A percentile compares a stretch with the other conserved stretches of the same genome.
phyloP scores from a whole-genome alignment of 2,329 filamentous ascomycete genomes.

The Trichoderma endophyticum region DNA sequence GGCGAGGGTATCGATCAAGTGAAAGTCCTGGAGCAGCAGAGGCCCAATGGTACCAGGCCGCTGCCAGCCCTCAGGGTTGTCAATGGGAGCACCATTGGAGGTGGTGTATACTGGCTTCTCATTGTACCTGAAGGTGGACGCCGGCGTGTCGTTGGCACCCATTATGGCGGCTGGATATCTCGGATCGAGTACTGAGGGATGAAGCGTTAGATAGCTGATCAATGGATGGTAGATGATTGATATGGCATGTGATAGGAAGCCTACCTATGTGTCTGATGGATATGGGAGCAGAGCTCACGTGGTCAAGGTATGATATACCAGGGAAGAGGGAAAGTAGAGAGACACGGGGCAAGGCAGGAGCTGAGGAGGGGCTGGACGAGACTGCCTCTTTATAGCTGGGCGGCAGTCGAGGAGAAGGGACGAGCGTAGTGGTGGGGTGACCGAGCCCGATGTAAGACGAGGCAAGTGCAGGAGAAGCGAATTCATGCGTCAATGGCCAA shows the following conservation, averaged over 20 bases:
- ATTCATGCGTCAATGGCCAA: neutral
- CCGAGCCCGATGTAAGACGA: conserved; percentile 8
- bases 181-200: neutral
- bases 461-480: neutral
- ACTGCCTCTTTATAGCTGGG: conserved; percentile 4
- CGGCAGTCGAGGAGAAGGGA: neutral
- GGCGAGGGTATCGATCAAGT: conserved; percentile 60
- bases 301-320: neutral
- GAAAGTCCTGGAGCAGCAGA: conserved; percentile 62
- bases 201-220: neutral
- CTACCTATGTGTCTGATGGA: neutral
- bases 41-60: conserved; percentile 55
- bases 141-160: conserved; percentile 42
- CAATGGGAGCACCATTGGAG: conserved; percentile 57
- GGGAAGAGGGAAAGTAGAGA: neutral
- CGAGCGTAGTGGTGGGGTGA: conserved; percentile 10
- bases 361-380: neutral
- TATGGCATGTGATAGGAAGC: neutral
- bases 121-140: conserved; percentile 51
- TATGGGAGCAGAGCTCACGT: neutral
- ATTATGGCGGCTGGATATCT: conserved; percentile 31
- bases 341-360: neutral
- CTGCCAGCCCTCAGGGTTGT: conserved; percentile 47
- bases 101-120: conserved; percentile 58
- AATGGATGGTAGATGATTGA: neutral